These are phyloP conservation scores for Penicillium angulare DNA, from an alignment of 495 filamentous ascomycete genomes.

Conservation along the genomic window DNA sequence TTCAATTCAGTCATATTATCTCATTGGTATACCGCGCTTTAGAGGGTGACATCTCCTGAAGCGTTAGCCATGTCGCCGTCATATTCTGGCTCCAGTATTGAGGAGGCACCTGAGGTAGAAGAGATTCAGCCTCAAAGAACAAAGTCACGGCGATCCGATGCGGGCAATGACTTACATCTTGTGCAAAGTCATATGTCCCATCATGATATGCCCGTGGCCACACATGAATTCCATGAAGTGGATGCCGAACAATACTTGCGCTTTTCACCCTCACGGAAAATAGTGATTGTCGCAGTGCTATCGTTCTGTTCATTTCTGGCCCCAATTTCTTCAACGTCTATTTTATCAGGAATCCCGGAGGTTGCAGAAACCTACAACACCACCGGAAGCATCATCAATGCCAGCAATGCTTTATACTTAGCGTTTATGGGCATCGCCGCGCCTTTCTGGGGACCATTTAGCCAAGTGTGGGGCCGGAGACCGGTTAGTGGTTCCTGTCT, in stretches of 20 bases:
- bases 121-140: constrained; percentile 10
- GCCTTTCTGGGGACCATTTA: constrained; percentile 66
- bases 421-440: constrained; percentile 68
- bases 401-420: constrained; percentile 69
- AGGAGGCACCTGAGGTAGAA: constrained; percentile 12
- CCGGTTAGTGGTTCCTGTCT: constrained; percentile 39
- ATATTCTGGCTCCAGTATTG: constrained; percentile 17
- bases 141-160: constrained; percentile 11
- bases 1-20: too few species aligned
- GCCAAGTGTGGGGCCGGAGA: constrained; percentile 64
- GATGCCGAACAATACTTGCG: constrained; percentile 51
- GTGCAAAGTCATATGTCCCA: constrained; percentile 31
- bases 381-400: constrained; percentile 63
- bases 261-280: constrained; percentile 55
- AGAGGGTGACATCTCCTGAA: not conserved
- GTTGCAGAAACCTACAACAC: constrained; percentile 61
- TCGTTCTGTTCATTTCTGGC: constrained; percentile 68
- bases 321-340: constrained; percentile 65
- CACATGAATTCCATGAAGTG: constrained; percentile 26
- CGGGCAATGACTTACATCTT: constrained; percentile 14
- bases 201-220: constrained; percentile 33
- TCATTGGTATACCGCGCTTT: too few species aligned
- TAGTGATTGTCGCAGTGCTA: constrained; percentile 59
- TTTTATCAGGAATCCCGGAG: constrained; percentile 68
- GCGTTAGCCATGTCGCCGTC: constrained; percentile 12